Evolutionary conservation across 768 basidiomycete genomes (phyloP), one percentile per base, ranked within the genome.

Genomic region (Auriscalpium orientale): DNA sequence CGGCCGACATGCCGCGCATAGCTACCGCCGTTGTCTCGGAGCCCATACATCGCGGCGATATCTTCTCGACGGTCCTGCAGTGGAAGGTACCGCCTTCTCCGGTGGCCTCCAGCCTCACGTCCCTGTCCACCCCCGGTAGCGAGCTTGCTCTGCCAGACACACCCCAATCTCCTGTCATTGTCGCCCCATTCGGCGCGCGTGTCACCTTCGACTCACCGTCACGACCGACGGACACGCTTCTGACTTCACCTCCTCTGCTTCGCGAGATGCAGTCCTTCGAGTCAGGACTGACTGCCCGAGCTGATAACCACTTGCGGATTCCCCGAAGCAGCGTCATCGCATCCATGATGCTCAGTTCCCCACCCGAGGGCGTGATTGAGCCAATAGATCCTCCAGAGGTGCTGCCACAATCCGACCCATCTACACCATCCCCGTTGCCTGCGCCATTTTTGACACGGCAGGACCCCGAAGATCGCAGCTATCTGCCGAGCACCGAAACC

Each of bases 221-320:
- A 0, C 73, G 78, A 57, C 75, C 71, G 36, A 73, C 76, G 8
- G 68, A 72, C 1, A 52, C 73, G 1, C 68, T 80, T 45, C 61
- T 67, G 35, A 37, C 60, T 33, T 63, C 65, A 18, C 63, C 66
- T 1, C 82, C 79, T 4, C 73, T 76, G 45, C 67, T 93, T n/a
- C 84, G 89, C 21, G 86, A 85, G 66, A 88, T 91, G 85, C 89
- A 91, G 61, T 89, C 87, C 0, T 93, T 92, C 65, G 91, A 93
- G 61, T 91, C 89, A 4, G 84, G 83, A 1, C 67, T 87, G 38
- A 93, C 91, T 0, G 89, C 87, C 0, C 79, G 83, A 21, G 86
- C 87, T 49, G 76, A 70, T 37, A 51, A 40, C n/a, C 46, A 56
- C 6, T n/a, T 52, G 22, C 46, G 53, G 34, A 28, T 53, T 4